A percentile compares a stretch with the other conserved stretches of the same genome.
Conservation (phyloP, 257 asterid species). For the Lycium barbarum region DNA sequence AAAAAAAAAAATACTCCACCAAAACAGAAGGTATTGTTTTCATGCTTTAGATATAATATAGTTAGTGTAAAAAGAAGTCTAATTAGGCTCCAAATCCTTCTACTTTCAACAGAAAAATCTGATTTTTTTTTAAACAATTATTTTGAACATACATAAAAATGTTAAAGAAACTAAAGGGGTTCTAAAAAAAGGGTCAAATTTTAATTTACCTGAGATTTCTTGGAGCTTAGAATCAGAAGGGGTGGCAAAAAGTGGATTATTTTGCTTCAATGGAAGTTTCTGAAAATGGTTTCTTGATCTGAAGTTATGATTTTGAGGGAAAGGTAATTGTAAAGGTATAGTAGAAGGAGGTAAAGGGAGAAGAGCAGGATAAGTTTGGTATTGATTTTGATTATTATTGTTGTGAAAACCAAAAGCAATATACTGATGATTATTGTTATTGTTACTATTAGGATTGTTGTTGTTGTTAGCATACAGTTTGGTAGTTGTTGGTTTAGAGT, state of each 20-base stretch:
- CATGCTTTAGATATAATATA: background rate
- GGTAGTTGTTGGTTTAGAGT: constrained; percentile 47
- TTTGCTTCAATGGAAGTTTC: constrained; percentile 49
- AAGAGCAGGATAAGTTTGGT: constrained; percentile 66
- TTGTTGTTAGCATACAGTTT: constrained; percentile 36
- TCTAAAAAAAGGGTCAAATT: background rate
- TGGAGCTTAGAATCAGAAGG: constrained; percentile 59
- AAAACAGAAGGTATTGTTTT: background rate
- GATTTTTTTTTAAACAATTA: background rate
- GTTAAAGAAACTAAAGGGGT: too few relatives aligned
- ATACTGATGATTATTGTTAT: constrained; percentile 38
- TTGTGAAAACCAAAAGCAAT: constrained; percentile 49
- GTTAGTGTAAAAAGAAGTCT: background rate
- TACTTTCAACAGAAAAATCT: background rate
- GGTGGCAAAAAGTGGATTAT: constrained; percentile 50
- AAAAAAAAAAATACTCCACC: background rate
- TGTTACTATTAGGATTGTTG: constrained; percentile 50
- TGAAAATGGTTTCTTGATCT: constrained; percentile 61
- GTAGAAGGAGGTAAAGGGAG: constrained; percentile 76
- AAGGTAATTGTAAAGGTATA: constrained; percentile 61
- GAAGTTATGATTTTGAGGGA: constrained; percentile 57
- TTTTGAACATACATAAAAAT: too few relatives aligned
- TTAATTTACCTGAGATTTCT: constrained; percentile 57
- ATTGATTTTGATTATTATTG: constrained; percentile 51
- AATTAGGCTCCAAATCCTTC: background rate